phyloP scores from a whole-genome alignment of 2,329 filamentous ascomycete species.

The Fusarium sulawesiense region DNA sequence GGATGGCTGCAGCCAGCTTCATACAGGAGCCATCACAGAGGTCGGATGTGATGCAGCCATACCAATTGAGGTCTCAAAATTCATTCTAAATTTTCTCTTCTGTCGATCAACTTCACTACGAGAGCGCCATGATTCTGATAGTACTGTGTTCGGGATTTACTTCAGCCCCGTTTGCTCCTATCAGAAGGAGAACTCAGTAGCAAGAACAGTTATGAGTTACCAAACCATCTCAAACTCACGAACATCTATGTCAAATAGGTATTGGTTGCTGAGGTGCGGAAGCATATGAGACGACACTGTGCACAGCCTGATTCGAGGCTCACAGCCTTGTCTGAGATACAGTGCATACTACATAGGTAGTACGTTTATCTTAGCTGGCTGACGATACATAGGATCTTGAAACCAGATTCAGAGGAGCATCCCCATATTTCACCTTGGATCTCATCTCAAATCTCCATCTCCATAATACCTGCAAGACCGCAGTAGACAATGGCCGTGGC shows the following conservation, averaged over 20 bases:
- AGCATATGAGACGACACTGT: conserved; percentile 18
- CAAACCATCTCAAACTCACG: conserved; percentile 10
- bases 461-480: background rate
- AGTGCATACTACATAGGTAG: background rate
- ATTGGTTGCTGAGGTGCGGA: conserved; percentile 17
- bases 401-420: conserved; percentile 10
- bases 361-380: conserved; percentile 17
- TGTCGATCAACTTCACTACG: background rate
- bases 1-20: conserved; percentile 18
- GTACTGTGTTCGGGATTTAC: background rate
- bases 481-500: conserved; percentile 1
- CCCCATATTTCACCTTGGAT: conserved; percentile 23
- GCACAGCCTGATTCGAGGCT: background rate
- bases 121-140: background rate
- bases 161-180: background rate
- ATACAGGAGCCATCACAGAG: background rate
- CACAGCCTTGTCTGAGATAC: conserved; percentile 14
- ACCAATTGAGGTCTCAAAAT: conserved; percentile 12
- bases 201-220: background rate
- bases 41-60: conserved; percentile 35
- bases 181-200: background rate
- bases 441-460: conserved; percentile 26
- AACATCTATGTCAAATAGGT: background rate
- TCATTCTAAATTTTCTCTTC: background rate
- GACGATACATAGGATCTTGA: background rate